Conservation (phyloP, 768 basidiomycete genomes). For the Russula ochroleuca region DNA sequence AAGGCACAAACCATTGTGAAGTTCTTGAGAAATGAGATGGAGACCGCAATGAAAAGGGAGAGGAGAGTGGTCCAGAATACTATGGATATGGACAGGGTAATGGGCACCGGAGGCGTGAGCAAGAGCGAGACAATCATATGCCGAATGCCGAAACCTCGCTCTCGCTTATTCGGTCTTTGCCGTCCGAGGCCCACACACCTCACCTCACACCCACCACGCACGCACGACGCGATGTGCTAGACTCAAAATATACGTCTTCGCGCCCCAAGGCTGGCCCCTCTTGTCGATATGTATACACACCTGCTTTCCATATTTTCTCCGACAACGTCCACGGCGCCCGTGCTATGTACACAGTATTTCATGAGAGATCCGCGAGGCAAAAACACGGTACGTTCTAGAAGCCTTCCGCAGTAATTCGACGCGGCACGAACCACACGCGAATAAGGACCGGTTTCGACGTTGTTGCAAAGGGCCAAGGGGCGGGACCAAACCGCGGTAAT, state of each 20-base stretch:
- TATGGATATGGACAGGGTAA: conserved; percentile 4
- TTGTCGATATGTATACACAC: no score
- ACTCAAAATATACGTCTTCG: neutral
- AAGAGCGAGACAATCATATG: neutral
- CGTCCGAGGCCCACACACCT: neutral
- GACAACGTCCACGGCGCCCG: neutral
- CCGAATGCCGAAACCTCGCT: neutral
- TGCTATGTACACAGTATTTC: neutral
- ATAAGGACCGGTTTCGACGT: neutral
- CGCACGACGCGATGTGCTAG: neutral
- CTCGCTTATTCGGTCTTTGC: neutral
- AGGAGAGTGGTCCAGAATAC: conserved; percentile 3
- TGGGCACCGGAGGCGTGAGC: conserved; percentile 1
- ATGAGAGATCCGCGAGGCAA: neutral
- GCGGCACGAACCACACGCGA: neutral
- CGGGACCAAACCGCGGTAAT: neutral
- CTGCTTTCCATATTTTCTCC: no score
- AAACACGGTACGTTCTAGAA: neutral
- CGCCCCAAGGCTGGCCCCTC: no score
- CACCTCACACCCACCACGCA: neutral
- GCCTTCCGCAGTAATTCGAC: neutral
- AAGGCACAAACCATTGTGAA: conserved; percentile 16
- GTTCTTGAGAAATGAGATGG: conserved; percentile 8
- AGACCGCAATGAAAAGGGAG: conserved; percentile 10
- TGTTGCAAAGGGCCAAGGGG: neutral